These are phyloP conservation scores for Brassica napus DNA, from an alignment of 345 rosid species.

Conservation along the genomic window DNA sequence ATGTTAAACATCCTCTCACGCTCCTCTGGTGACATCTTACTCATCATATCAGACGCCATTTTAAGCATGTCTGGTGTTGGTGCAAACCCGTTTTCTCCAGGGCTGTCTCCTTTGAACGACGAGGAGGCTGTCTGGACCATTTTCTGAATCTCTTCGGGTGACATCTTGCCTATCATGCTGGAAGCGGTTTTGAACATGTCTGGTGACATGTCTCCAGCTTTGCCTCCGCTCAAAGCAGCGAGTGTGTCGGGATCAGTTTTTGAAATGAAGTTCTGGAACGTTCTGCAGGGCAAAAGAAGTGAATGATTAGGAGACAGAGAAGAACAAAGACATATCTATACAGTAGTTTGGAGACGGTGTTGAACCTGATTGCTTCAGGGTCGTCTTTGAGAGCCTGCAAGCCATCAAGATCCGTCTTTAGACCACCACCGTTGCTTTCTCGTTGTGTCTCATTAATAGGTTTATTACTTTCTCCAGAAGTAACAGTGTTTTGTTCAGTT, in stretches of 20 bases:
- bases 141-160: slow-evolving; percentile 85
- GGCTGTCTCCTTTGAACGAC: slow-evolving; percentile 27
- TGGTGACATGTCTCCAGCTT: slow-evolving; percentile 70
- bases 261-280: slow-evolving; percentile 79
- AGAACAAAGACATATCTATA: slow-evolving; percentile 18
- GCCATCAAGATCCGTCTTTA: slow-evolving; percentile 49
- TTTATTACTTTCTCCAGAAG: slow-evolving; percentile 45
- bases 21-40: slow-evolving; percentile 73
- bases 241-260: slow-evolving; percentile 69
- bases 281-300: slow-evolving; percentile 45
- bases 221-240: slow-evolving; percentile 70
- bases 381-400: slow-evolving; percentile 67
- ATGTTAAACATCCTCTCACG: slow-evolving; percentile 84
- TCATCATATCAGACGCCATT: slow-evolving; percentile 81
- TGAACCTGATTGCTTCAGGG: slow-evolving; percentile 79
- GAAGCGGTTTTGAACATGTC: slow-evolving; percentile 86
- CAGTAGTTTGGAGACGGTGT: slow-evolving; percentile 22
- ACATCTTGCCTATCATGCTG: slow-evolving; percentile 86
- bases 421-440: slow-evolving; percentile 32
- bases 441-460: slow-evolving; percentile 38
- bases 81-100: slow-evolving; percentile 45
- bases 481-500: slow-evolving; percentile 54
- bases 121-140: slow-evolving; percentile 47
- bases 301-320: background rate
- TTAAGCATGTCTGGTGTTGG: slow-evolving; percentile 81